Evolutionary conservation across 2,329 filamentous ascomycete species (phyloP), one percentile per base, ranked within the genome.

Genomic region (Botrytis medusae): DNA sequence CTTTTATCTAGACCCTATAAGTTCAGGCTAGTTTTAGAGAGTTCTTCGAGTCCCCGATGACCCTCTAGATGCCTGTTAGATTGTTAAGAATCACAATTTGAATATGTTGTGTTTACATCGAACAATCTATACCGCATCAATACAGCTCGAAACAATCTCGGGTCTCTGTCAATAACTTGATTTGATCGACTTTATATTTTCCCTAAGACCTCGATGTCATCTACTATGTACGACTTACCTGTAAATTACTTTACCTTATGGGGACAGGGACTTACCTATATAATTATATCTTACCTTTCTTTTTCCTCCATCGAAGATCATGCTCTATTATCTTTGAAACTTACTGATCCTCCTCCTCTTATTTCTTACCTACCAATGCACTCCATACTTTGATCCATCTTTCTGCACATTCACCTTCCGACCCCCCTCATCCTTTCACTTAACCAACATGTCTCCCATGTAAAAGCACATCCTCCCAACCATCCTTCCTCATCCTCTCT

Each of bases 41-140:
- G 1, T 18, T 18, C n/a, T 57, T 4, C 7, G 7, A n/a, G n/a
- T 57, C 25, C 1, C n/a, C 9, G 2, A 16, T 2, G 18, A 0
- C 2, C 3, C 14, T 54, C 25, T 29, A 57, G 4, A 18, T 54
- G 7, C 2, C 1, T 1, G 12, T 3, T 54, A 4, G n/a, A 8
- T 9, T 54, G 5, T 8, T 29, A 29, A 29, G 9, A 3, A 6
- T 29, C 51, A 54, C 1, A 18, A 29, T 54, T 29, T 57, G n/a
- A 32, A 32, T 1, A 18, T 29, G 6, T 29, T 8, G 7, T 1
- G 3, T 57, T 29, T 7, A 18, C 51, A 29, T 18, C 7, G 18
- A 0, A 57, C 7, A 60, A 22, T 34, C 34, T 7, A 40, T 1
- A 40, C 42, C 25, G 8, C 22, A 62, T 62, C 59, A 40, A 37